These are phyloP conservation scores for Penicillium simplicissimum DNA, from an alignment of 495 filamentous ascomycete genomes.

Conservation along the genomic window DNA sequence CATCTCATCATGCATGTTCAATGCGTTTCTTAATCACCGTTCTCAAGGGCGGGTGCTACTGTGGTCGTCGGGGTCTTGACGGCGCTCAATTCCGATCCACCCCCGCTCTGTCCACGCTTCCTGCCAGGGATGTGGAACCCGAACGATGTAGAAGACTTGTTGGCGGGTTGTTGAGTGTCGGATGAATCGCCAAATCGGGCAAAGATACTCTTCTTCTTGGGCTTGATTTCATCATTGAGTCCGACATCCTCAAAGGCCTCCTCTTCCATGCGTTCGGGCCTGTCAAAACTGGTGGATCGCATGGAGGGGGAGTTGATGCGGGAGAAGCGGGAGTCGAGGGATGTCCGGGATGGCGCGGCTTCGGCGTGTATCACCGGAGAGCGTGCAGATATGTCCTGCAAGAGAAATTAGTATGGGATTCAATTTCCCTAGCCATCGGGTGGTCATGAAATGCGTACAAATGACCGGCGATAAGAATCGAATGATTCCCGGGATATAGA, in stretches of 20 bases:
- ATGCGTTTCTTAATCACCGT: constrained; percentile 14
- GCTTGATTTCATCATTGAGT: constrained; percentile 71
- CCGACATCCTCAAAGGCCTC: constrained; percentile 91
- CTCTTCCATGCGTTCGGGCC: constrained; percentile 63
- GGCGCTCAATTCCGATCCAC: constrained; percentile 65
- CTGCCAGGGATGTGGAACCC: constrained; percentile 70
- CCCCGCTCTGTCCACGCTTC: constrained; percentile 73
- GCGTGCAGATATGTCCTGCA: constrained; percentile 87
- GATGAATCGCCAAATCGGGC: constrained; percentile 74
- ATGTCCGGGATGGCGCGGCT: constrained; percentile 62
- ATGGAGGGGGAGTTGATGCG: constrained; percentile 53
- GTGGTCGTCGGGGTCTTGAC: constrained; percentile 43
- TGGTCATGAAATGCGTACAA: constrained; percentile 61
- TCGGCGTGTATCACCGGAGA: constrained; percentile 70
- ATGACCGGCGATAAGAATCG: constrained; percentile 94
- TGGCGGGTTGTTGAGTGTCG: constrained; percentile 40
- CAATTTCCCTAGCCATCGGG: neutral
- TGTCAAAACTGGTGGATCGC: constrained; percentile 52
- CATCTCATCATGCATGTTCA: constrained; percentile 17
- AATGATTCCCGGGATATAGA: constrained; percentile 97
- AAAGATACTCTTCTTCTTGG: constrained; percentile 82
- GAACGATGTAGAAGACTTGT: constrained; percentile 49
- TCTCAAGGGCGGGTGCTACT: constrained; percentile 30
- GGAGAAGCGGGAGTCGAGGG: constrained; percentile 72
- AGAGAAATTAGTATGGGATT: constrained; percentile 10